Percentiles rank a stretch among this genome's conserved stretches.
Evolutionary conservation across 306 rosid species (phyloP).

Genomic region (Arachis hypogaea): DNA sequence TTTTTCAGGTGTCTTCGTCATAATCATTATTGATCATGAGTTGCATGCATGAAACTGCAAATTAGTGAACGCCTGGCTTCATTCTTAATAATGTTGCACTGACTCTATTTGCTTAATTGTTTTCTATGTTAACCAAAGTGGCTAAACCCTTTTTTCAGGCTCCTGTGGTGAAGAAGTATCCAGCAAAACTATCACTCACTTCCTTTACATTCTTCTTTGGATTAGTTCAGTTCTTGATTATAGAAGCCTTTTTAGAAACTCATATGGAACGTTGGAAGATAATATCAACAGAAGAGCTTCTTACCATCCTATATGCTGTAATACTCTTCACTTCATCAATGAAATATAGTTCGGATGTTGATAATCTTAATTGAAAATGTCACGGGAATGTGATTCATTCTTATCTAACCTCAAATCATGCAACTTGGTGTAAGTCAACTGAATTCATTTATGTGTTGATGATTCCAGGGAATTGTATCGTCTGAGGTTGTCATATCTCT

Average conservation of each 20-base stretch:
- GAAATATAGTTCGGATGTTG: neutral
- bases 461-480: slow-evolving; percentile 57
- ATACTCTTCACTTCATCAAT: slow-evolving; percentile 19
- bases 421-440: neutral
- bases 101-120: neutral
- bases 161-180: slow-evolving; percentile 66
- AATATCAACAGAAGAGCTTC: slow-evolving; percentile 58
- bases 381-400: neutral
- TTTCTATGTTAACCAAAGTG: slow-evolving; percentile 12
- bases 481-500: slow-evolving; percentile 58
- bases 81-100: neutral
- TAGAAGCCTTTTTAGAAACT: slow-evolving; percentile 62
- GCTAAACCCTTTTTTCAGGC: slow-evolving; percentile 50
- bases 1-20: slow-evolving; percentile 58
- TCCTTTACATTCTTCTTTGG: slow-evolving; percentile 74
- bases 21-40: neutral
- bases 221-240: slow-evolving; percentile 73
- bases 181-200: slow-evolving; percentile 65
- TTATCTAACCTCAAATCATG: neutral
- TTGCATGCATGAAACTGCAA: neutral
- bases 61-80: neutral
- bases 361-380: too few relatives aligned
- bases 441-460: slow-evolving; percentile 28
- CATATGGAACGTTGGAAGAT: slow-evolving; percentile 67
- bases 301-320: slow-evolving; percentile 71